Evolutionary conservation across 1,284 basidiomycete genomes (phyloP), one percentile per base, ranked within the genome.

Genomic region (Neolentinus lepideus): DNA sequence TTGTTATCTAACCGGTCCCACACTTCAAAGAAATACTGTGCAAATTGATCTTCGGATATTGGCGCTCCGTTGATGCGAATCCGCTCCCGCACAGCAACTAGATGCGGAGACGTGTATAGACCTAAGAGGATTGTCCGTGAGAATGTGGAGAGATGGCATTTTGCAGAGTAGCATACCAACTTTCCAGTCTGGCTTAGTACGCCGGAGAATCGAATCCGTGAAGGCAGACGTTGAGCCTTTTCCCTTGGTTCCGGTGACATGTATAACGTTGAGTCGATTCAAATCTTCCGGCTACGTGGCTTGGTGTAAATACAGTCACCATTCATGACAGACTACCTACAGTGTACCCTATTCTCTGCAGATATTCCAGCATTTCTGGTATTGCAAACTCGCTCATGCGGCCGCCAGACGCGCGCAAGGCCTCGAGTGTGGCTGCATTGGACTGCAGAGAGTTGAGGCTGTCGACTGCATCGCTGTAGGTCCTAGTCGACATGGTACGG

Each of bases 151-250:
- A 12, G 21, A 46, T 31, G 24, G 50, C 19, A 10, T 16, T 19
- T 45, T 45, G 6, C 10, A 12, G 21, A 12, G 21, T n/a, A 52
- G 21, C 64, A 58, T 64, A 89, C 89, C 89, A 60, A 86, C 78
- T 74, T 84, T 91, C 80, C 84, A 87, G 2, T 77, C 71, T 3
- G 89, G 89, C 60, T 70, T 78, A 8, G 76, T 69, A 61, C 80
- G 76, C 27, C 85, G 81, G 55, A 92, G 69, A 54, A 91, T 82
- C 6, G 86, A 90, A 67, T 92, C 86, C 2, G 83, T 81, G 64
- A 99, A 99, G 1, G 97, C 96, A 57, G 91, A 93, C 0, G 97
- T 97, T 2, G 94, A 98, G 2, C 97, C 97, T 69, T 99, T 99
- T 48, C 97, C 97, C 72, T 99, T 99, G 3, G 97, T 99, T 2